Conservation (phyloP, 2,329 filamentous ascomycete genomes). For the Cladosporium oxysporum region DNA sequence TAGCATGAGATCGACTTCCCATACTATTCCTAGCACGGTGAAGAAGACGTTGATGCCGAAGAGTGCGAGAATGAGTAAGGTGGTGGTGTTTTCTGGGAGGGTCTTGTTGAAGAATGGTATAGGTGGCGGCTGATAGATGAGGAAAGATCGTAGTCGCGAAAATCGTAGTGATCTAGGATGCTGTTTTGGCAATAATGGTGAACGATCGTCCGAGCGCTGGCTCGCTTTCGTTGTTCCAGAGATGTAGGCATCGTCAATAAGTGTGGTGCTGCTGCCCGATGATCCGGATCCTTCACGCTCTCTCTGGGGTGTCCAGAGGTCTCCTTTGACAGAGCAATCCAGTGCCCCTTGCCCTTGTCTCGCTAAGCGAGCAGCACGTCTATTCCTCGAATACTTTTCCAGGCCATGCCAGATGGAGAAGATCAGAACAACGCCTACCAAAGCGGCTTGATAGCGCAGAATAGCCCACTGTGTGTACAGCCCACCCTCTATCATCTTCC, state of each 20-base stretch:
- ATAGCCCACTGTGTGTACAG: constrained; percentile 38
- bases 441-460: constrained; percentile 43
- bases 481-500: constrained; percentile 5
- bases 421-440: constrained; percentile 40
- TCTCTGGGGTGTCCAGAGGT: constrained; percentile 5
- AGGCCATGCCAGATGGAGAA: constrained; percentile 43
- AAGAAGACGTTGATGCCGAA: constrained; percentile 60
- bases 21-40: constrained; percentile 54
- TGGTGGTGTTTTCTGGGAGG: constrained; percentile 59
- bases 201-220: background rate
- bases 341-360: background rate
- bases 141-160: constrained; percentile 22
- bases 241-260: background rate
- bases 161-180: constrained; percentile 18
- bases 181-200: constrained; percentile 2
- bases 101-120: constrained; percentile 59
- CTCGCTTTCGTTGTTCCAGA: background rate
- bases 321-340: background rate
- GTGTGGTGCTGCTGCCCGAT: constrained; percentile 16
- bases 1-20: constrained; percentile 54
- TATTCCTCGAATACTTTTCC: constrained; percentile 29
- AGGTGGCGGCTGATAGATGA: constrained; percentile 60
- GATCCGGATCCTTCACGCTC: constrained; percentile 7
- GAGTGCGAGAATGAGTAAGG: constrained; percentile 54
- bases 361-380: constrained; percentile 19